Evolutionary conservation across 495 filamentous ascomycete genomes (phyloP), one percentile per base, ranked within the genome.

Genomic region (Aspergillus ostianus): DNA sequence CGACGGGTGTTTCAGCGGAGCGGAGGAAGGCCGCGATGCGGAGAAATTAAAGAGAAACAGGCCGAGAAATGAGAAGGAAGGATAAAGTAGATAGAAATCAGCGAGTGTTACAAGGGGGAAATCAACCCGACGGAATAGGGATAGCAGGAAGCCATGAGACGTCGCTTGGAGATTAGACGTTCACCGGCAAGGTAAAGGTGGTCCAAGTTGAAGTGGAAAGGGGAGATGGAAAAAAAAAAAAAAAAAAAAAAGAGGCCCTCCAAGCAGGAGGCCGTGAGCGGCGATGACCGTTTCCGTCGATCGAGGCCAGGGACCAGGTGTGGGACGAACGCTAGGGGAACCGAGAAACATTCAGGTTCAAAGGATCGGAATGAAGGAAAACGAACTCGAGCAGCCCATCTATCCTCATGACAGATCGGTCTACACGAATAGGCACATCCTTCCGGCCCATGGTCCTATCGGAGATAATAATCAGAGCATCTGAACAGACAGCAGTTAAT

Each of bases 251-350:
- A 48, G 45, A 52, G 45, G 21, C 47, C 18, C 9, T 26, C 47
- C n/a, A 41, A 17, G 15, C 36, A 41, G 36, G 44, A 47, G 53
- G 51, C 63, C 63, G 63, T 41, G 63, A 65, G 62, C 60, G 64
- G 64, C 26, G 57, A 36, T 57, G 54, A 36, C 64, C 64, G 60
- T 62, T 66, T 66, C 47, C 64, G 64, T 58, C 57, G 27, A 51
- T 26, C 52, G 50, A 23, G 18, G n/a, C 26, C 20, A 60, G 48
- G 44, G 57, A 41, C 13, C 10, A 41, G 36, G 10, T 15, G 36
- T 41, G 32, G 27, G 52, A 44, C 8, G 52, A 36, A 54, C 54
- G 54, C 54, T 56, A 56, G 54, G 54, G 54, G 50, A 41, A 41
- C 36, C 36, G 19, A 49, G 47, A 49, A 49, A 49, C 47, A 20